These are phyloP conservation scores for Pontederia crassipes DNA, from an alignment of 176 grass and related monocot genomes.

Conservation along the genomic window DNA sequence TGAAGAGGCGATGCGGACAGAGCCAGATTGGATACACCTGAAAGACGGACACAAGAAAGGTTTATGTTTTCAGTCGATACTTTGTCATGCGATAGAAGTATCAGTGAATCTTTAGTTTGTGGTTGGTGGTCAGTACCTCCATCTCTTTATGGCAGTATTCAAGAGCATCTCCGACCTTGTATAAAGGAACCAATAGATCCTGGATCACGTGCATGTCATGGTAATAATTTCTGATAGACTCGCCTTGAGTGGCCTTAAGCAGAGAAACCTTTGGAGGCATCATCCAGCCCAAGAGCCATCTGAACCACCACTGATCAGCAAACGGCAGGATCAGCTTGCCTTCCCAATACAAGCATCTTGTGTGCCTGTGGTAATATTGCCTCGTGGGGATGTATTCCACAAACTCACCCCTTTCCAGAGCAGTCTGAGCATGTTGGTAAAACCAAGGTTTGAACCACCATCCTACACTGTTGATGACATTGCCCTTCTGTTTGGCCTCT, in stretches of 20 bases:
- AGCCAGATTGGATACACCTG: constrained; percentile 84
- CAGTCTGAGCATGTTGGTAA: constrained; percentile 73
- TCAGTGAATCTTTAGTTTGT: background rate
- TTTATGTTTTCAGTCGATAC: background rate
- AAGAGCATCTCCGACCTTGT: constrained; percentile 75
- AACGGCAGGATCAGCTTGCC: constrained; percentile 85
- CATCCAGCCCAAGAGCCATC: constrained; percentile 62
- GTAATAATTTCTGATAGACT: constrained; percentile 84
- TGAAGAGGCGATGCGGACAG: constrained; percentile 83
- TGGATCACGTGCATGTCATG: constrained; percentile 94
- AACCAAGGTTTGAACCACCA: constrained; percentile 98
- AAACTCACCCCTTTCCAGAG: constrained; percentile 64
- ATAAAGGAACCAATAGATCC: constrained; percentile 65
- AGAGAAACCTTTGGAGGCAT: constrained; percentile 93
- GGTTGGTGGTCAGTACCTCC: constrained; percentile 36
- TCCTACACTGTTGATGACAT: constrained; percentile 62
- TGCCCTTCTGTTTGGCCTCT: constrained; percentile 86
- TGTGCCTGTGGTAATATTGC: constrained; percentile 84
- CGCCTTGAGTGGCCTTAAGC: constrained; percentile 85
- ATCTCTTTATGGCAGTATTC: constrained; percentile 70
- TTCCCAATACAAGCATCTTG: constrained; percentile 79
- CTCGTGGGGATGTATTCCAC: constrained; percentile 88
- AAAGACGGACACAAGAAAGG: background rate
- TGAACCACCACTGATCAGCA: constrained; percentile 87
- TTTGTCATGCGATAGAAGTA: background rate